Percentiles rank a stretch among this genome's conserved stretches.
These are phyloP conservation scores for Colletotrichum graminicola DNA, from an alignment of 2,329 filamentous ascomycete species.

Conservation along the genomic window DNA sequence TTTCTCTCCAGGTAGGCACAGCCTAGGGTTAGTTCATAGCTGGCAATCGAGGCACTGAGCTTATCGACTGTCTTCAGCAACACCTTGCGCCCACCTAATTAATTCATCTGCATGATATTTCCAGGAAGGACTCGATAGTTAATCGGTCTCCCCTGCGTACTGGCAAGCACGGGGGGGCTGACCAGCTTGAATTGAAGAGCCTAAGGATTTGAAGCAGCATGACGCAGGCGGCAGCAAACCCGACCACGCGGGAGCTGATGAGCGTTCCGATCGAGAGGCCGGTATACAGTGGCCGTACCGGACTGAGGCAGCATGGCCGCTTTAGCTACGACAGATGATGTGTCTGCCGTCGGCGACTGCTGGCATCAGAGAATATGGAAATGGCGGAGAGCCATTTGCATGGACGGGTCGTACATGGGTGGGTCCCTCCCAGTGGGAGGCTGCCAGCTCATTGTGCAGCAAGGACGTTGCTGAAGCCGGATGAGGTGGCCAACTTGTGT, in stretches of 20 bases:
- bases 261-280: not conserved
- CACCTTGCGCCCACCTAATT: slow-evolving; percentile 25
- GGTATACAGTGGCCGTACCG: slow-evolving; percentile 23
- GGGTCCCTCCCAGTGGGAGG: slow-evolving; percentile 42
- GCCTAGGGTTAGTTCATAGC: slow-evolving; percentile 1
- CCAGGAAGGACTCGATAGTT: not conserved
- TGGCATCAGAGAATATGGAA: slow-evolving; percentile 14
- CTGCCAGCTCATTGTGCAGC: slow-evolving; percentile 44
- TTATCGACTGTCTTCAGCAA: slow-evolving; percentile 31
- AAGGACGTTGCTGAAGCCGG: slow-evolving; percentile 41
- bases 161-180: not conserved
- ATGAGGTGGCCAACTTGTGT: slow-evolving; percentile 23
- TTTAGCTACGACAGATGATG: slow-evolving; percentile 22
- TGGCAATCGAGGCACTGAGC: not conserved
- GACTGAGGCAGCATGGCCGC: slow-evolving; percentile 13
- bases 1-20: not conserved
- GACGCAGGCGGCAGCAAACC: slow-evolving; percentile 14
- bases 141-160: not conserved
- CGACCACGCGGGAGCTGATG: not conserved
- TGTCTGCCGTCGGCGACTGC: slow-evolving; percentile 12
- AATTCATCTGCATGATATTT: not conserved
- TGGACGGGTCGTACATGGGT: slow-evolving; percentile 42
- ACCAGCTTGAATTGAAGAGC: slow-evolving; percentile 3
- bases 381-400: slow-evolving; percentile 41
- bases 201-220: slow-evolving; percentile 22